Conservation (phyloP, 2,329 filamentous ascomycete species). For the Fusarium sp. region DNA sequence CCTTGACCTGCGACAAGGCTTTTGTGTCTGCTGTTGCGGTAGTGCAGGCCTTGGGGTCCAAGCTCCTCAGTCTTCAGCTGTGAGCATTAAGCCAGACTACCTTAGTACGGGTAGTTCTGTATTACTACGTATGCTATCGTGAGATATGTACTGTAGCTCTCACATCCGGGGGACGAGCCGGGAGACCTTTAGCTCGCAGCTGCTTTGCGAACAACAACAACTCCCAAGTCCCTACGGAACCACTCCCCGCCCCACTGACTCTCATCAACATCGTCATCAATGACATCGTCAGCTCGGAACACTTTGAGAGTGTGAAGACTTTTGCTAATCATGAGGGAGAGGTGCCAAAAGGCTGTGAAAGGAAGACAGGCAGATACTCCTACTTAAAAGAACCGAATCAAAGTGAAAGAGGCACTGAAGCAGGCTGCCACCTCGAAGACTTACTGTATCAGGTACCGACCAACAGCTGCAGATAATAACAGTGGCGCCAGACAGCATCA, state of each 20-base stretch:
- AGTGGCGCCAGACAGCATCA: constrained; percentile 14
- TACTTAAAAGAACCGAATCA: neutral
- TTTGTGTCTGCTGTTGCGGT: constrained; percentile 4
- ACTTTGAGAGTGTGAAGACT: neutral
- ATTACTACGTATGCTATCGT: constrained; percentile 21
- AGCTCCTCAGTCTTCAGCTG: constrained; percentile 33
- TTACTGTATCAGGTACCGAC: neutral
- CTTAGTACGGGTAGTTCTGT: constrained; percentile 5
- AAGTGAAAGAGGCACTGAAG: neutral
- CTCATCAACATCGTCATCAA: constrained; percentile 37
- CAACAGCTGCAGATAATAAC: neutral
- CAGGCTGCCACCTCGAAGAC: neutral
- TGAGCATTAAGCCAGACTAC: constrained; percentile 5
- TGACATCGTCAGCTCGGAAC: constrained; percentile 21
- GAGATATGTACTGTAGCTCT: neutral
- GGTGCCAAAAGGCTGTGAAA: neutral
- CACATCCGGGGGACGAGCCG: constrained; percentile 35
- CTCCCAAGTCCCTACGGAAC: constrained; percentile 20
- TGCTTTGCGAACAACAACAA: constrained; percentile 16
- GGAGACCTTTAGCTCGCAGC: constrained; percentile 13
- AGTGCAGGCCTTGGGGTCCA: constrained; percentile 31
- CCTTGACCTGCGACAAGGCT: constrained; percentile 20
- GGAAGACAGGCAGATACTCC: neutral
- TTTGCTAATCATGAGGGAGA: neutral
- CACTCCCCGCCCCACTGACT: constrained; percentile 34